Evolutionary conservation across 2,329 filamentous ascomycete species (phyloP).

Genomic region (Didymosphaeria variabile): DNA sequence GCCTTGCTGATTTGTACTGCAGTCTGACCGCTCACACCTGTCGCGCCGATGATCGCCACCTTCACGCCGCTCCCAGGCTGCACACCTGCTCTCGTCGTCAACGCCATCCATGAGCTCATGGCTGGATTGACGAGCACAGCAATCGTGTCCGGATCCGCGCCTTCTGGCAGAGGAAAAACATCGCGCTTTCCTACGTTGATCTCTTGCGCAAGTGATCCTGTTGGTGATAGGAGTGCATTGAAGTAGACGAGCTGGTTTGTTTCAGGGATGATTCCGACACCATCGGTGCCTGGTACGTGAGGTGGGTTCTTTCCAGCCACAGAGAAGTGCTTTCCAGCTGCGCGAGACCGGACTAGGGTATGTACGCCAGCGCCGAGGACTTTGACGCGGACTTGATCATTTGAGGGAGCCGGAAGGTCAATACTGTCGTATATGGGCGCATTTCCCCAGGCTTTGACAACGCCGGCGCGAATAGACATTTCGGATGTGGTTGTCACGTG

Average conservation of each 20-base stretch:
- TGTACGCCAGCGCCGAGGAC: constrained; percentile 64
- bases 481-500: constrained; percentile 4
- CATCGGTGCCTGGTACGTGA: constrained; percentile 63
- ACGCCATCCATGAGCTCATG: constrained; percentile 67
- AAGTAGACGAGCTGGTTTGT: constrained; percentile 63
- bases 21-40: constrained; percentile 61
- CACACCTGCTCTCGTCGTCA: constrained; percentile 54
- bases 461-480: constrained; percentile 50
- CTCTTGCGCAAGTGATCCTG: constrained; percentile 58
- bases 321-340: constrained; percentile 65
- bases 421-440: constrained; percentile 44
- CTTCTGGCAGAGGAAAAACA: constrained; percentile 55
- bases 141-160: constrained; percentile 59
- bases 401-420: constrained; percentile 49
- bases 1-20: constrained; percentile 60
- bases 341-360: constrained; percentile 63
- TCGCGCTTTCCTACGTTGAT: constrained; percentile 57
- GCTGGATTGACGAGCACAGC: constrained; percentile 65
- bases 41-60: constrained; percentile 63
- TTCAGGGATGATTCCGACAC: constrained; percentile 57
- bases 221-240: constrained; percentile 47
- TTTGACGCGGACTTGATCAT: constrained; percentile 58
- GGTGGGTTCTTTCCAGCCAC: constrained; percentile 59
- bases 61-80: constrained; percentile 55
- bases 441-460: constrained; percentile 53